phyloP scores from a whole-genome alignment of 1,284 basidiomycete genomes.

The Ustilago hordei region DNA sequence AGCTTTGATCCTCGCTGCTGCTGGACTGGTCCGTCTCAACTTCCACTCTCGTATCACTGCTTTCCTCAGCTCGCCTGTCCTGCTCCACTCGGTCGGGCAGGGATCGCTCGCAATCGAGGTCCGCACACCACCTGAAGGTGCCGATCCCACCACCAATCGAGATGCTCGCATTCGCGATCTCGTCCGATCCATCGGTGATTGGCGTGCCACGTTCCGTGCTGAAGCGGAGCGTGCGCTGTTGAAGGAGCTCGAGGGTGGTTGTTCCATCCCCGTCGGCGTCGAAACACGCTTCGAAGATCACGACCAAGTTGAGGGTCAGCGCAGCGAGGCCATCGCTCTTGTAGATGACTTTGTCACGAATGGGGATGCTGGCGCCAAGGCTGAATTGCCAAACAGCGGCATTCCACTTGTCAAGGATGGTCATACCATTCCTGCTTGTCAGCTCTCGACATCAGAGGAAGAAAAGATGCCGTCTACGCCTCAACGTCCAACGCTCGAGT shows the following conservation, averaged over 20 bases:
- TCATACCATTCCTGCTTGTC: constrained; percentile 53
- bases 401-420: constrained; percentile 42
- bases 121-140: constrained; percentile 72
- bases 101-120: constrained; percentile 92
- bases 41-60: constrained; percentile 80
- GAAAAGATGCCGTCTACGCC: constrained; percentile 11
- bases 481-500: constrained; percentile 40
- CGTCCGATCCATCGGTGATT: constrained; percentile 62
- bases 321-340: constrained; percentile 55
- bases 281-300: constrained; percentile 72
- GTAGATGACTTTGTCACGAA: constrained; percentile 48
- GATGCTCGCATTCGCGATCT: constrained; percentile 62
- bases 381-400: constrained; percentile 44
- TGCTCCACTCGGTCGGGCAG: constrained; percentile 93
- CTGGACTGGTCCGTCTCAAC: constrained; percentile 87
- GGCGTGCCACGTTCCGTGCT: constrained; percentile 63
- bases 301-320: constrained; percentile 54
- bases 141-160: constrained; percentile 53
- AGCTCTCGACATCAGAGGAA: constrained; percentile 16
- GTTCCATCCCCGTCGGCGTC: constrained; percentile 95
- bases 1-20: constrained; percentile 91
- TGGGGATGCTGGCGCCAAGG: constrained; percentile 34
- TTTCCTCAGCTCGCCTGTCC: constrained; percentile 78
- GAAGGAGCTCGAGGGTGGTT: constrained; percentile 91
- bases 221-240: constrained; percentile 83